These are phyloP conservation scores for Blastosporella zonata DNA, from an alignment of 1,284 basidiomycete genomes.

Conservation along the genomic window DNA sequence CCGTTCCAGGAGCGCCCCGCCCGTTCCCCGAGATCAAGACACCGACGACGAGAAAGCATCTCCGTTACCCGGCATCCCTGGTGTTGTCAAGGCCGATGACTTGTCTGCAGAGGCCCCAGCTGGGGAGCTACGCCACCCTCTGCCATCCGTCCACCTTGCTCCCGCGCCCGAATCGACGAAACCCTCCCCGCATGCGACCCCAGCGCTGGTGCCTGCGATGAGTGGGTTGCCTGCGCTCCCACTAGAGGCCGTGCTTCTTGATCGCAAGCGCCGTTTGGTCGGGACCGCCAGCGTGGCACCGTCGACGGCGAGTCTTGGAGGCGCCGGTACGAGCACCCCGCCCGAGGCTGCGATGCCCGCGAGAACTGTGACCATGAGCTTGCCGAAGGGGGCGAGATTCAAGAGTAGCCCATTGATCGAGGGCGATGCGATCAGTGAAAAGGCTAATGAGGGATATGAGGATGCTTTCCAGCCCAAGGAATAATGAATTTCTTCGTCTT, in stretches of 20 bases:
- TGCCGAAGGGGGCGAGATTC: slow-evolving; percentile 52
- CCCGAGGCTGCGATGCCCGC: slow-evolving; percentile 1
- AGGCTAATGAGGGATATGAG: not conserved
- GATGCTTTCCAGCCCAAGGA: not conserved
- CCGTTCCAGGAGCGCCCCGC: slow-evolving; percentile 57
- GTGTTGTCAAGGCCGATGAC: not conserved
- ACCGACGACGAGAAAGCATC: slow-evolving; percentile 4
- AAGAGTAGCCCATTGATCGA: slow-evolving; percentile 65
- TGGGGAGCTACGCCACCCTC: not conserved
- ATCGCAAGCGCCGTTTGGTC: slow-evolving; percentile 43
- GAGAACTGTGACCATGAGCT: slow-evolving; percentile 9
- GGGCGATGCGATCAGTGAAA: slow-evolving; percentile 23
- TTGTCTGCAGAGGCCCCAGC: not conserved
- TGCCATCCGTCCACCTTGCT: not conserved
- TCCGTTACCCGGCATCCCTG: not conserved
- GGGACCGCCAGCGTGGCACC: slow-evolving; percentile 18
- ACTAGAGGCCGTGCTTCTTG: slow-evolving; percentile 60
- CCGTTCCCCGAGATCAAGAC: slow-evolving; percentile 28
- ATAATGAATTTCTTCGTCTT: not conserved
- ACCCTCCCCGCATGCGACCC: slow-evolving; percentile 1
- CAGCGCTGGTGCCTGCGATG: slow-evolving; percentile 18
- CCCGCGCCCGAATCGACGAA: slow-evolving; percentile 3
- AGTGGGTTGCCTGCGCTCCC: slow-evolving; percentile 45
- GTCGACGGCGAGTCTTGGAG: slow-evolving; percentile 17
- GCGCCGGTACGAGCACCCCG: not conserved